Conservation (phyloP, 164 flowering plant genomes). For the Kalanchoe fedtschenkoi region DNA sequence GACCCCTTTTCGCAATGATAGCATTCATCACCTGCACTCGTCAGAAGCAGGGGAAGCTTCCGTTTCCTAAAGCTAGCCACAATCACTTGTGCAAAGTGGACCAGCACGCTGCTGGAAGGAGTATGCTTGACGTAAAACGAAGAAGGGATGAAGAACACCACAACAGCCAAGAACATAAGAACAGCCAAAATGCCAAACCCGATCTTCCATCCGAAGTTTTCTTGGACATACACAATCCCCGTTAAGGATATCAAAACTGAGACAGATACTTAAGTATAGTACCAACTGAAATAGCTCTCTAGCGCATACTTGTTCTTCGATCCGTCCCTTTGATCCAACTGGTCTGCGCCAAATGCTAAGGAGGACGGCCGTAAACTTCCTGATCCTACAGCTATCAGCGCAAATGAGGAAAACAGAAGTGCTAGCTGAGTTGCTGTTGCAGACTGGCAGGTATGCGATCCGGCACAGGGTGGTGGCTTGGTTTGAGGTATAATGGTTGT, state of each 20-base stretch:
- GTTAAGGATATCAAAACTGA: conserved; percentile 41
- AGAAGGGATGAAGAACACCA: conserved; percentile 40
- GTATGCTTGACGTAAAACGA: conserved; percentile 32
- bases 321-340: conserved; percentile 28
- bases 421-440: conserved; percentile 28
- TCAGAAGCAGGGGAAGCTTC: conserved; percentile 19
- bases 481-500: conserved; percentile 41
- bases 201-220: conserved; percentile 50
- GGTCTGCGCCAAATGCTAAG: conserved; percentile 70
- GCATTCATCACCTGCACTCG: conserved; percentile 10
- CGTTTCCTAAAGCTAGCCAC: conserved; percentile 41
- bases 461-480: conserved; percentile 32
- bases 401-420: conserved; percentile 27
- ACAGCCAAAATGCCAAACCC: conserved; percentile 55
- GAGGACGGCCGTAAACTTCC: conserved; percentile 61
- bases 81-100: conserved; percentile 39
- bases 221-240: conserved; percentile 56
- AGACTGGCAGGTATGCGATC: conserved; percentile 19
- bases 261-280: conserved; percentile 31
- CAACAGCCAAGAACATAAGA: conserved; percentile 32
- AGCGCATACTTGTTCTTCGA: conserved; percentile 31
- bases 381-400: conserved; percentile 49
- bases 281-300: conserved; percentile 56
- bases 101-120: conserved; percentile 30
- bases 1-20: conserved; percentile 33